phyloP scores from a whole-genome alignment of 1,139 yeast genomes.

The Suhomyces atakaporum region DNA sequence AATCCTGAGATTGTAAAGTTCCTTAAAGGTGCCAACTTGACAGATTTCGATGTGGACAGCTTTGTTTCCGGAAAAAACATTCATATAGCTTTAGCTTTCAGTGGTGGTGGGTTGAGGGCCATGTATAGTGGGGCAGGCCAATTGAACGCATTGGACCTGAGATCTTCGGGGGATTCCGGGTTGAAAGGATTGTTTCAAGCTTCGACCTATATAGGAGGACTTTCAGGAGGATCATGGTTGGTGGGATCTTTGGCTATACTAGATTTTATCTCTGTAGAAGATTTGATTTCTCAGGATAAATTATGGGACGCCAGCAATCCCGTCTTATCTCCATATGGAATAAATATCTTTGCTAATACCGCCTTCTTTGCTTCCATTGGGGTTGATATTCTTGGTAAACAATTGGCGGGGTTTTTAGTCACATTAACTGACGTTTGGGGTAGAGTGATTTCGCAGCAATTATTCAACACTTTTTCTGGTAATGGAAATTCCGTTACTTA shows the following conservation, averaged over 20 bases:
- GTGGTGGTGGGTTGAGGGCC: conserved; percentile 93
- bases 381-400: conserved; percentile 17
- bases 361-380: conserved; percentile 12
- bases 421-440: conserved; percentile 26
- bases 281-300: conserved; percentile 12
- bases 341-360: conserved; percentile 16
- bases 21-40: conserved; percentile 18
- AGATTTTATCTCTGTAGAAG: conserved; percentile 20
- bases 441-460: conserved; percentile 23
- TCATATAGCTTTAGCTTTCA: conserved; percentile 71
- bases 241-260: conserved; percentile 22
- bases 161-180: conserved; percentile 46
- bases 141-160: conserved; percentile 72
- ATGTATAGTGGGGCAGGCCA: conserved; percentile 88
- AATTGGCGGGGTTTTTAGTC: conserved; percentile 19
- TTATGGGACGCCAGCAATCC: conserved; percentile 37
- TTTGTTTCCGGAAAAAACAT: conserved; percentile 30
- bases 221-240: conserved; percentile 28
- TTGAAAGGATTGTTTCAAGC: conserved; percentile 25
- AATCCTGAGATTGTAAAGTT: conserved; percentile 48
- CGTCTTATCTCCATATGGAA: conserved; percentile 45
- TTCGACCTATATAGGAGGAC: conserved; percentile 24
- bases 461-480: conserved; percentile 19
- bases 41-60: conserved; percentile 20
- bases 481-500: conserved; percentile 24